phyloP scores from a whole-genome alignment of 1,284 basidiomycete species.

The Trichosporon sp. region DNA sequence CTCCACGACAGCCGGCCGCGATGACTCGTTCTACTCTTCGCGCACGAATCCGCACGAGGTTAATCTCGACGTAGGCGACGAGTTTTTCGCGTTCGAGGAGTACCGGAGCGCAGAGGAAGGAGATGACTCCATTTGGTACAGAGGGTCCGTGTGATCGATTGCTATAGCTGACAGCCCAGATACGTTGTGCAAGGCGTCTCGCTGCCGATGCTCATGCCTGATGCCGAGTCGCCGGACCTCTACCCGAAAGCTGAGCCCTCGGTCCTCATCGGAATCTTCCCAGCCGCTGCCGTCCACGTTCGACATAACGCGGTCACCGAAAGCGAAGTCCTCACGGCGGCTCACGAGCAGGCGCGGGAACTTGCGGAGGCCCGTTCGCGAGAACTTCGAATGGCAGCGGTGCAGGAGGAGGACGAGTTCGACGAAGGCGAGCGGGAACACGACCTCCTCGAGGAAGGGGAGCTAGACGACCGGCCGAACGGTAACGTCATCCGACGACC shows the following conservation, averaged over 20 bases:
- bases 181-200: conserved; percentile 80
- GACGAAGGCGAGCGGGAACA: conserved; percentile 30
- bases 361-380: conserved; percentile 28
- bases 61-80: conserved; percentile 69
- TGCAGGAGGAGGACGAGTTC: conserved; percentile 72
- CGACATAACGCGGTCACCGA: conserved; percentile 85
- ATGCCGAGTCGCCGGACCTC: conserved; percentile 11
- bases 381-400: conserved; percentile 55
- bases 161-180: conserved; percentile 48
- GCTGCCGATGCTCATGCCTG: conserved; percentile 57
- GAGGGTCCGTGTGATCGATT: conserved; percentile 61
- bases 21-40: conserved; percentile 15
- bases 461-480: background rate
- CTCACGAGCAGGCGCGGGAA: conserved; percentile 31
- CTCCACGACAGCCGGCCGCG: background rate
- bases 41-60: conserved; percentile 45
- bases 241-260: conserved; percentile 56
- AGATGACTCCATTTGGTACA: conserved; percentile 74
- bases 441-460: background rate
- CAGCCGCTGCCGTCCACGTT: conserved; percentile 81
- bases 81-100: conserved; percentile 92
- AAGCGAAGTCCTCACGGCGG: conserved; percentile 72
- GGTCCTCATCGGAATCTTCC: conserved; percentile 94
- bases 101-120: conserved; percentile 54
- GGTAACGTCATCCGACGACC: conserved; percentile 11